A percentile compares a stretch with the other conserved stretches of the same genome.
phyloP scores from a whole-genome alignment of 768 basidiomycete species.

The Termitomyces sp. region DNA sequence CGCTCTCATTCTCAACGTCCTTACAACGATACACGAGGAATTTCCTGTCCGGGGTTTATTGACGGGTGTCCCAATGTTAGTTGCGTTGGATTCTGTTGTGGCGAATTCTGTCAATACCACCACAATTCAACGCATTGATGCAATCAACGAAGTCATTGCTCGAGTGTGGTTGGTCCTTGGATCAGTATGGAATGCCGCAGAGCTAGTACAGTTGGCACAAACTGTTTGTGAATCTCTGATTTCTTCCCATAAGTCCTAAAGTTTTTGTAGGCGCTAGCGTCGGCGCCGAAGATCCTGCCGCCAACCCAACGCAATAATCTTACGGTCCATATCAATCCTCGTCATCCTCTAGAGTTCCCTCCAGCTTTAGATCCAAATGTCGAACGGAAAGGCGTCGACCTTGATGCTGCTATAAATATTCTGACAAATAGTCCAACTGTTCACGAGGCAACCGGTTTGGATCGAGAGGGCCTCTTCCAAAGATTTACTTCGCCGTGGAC shows the following conservation, averaged over 20 bases:
- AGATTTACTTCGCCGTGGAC: slow-evolving; percentile 64
- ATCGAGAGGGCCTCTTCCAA: slow-evolving; percentile 46
- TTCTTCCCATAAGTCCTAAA: slow-evolving; percentile 4
- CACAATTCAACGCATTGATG: slow-evolving; percentile 38
- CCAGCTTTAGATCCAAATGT: slow-evolving; percentile 15
- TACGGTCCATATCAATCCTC: slow-evolving; percentile 38
- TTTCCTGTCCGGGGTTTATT: slow-evolving; percentile 73
- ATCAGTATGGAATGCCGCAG: slow-evolving; percentile 58
- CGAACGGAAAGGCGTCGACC: slow-evolving; percentile 42
- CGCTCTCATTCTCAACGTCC: slow-evolving; percentile 59
- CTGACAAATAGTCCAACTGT: slow-evolving; percentile 48
- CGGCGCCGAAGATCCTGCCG: slow-evolving; percentile 31
- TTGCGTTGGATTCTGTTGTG: slow-evolving; percentile 61
- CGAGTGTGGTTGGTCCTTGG: slow-evolving; percentile 67
- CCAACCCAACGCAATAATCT: slow-evolving; percentile 25
- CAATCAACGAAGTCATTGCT: slow-evolving; percentile 58
- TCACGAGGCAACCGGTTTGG: slow-evolving; percentile 60
- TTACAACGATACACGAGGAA: slow-evolving; percentile 61
- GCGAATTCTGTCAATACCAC: slow-evolving; percentile 33
- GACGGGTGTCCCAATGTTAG: slow-evolving; percentile 79
- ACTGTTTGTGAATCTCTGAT: slow-evolving; percentile 34
- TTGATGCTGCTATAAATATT: slow-evolving; percentile 47
- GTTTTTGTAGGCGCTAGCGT: slow-evolving; percentile 38
- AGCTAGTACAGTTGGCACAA: slow-evolving; percentile 48
- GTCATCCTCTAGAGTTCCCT: slow-evolving; percentile 38